phyloP scores from a whole-genome alignment of 768 basidiomycete species.

The Strobilomyces echinocephalus region DNA sequence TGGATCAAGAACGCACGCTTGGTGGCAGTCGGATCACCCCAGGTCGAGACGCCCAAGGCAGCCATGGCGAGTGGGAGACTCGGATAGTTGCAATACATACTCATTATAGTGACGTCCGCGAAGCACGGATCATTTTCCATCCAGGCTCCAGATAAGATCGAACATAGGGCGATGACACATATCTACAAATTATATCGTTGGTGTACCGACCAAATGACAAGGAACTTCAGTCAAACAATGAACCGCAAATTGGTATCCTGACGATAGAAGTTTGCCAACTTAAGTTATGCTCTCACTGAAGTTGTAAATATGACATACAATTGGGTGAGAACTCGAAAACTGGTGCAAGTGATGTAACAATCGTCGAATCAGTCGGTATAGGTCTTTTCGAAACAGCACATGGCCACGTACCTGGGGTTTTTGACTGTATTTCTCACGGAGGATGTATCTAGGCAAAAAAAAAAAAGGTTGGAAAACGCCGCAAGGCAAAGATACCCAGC shows the following conservation, averaged over 20 bases:
- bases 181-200: background rate
- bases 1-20: slow-evolving; percentile 21
- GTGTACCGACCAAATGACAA: background rate
- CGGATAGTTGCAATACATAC: too few relatives aligned
- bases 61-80: background rate
- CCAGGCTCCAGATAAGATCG: background rate
- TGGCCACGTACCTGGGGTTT: slow-evolving; percentile 44
- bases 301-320: slow-evolving; percentile 30
- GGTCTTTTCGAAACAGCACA: background rate
- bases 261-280: background rate
- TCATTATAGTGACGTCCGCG: too few relatives aligned
- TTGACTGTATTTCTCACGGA: slow-evolving; percentile 47
- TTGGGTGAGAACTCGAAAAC: slow-evolving; percentile 41
- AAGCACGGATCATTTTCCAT: background rate
- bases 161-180: slow-evolving; percentile 19
- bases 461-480: background rate
- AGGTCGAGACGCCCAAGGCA: slow-evolving; percentile 8
- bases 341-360: background rate
- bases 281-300: background rate
- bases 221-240: slow-evolving; percentile 18
- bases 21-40: slow-evolving; percentile 16
- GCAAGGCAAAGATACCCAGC: background rate
- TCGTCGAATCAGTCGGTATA: slow-evolving; percentile 6
- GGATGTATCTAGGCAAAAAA: slow-evolving; percentile 30
- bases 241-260: slow-evolving; percentile 31